Base-by-base conservation (phyloP, 2,329 filamentous ascomycete species). In the Davidsoniella australis region DNA sequence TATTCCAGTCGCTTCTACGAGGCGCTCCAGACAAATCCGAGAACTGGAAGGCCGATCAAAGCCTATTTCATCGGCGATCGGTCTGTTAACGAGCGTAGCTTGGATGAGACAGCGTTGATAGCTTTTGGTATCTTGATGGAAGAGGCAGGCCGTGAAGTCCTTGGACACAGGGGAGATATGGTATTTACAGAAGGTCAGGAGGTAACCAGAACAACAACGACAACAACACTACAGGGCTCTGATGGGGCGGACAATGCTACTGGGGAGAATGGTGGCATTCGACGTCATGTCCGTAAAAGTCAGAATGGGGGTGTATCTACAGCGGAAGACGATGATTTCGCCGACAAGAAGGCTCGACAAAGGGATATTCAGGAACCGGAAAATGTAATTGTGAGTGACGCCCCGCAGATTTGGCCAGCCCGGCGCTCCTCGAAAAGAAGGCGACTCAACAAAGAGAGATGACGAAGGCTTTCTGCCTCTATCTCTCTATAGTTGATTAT, bases 51-150 rank as follows among this genome's bases (percentile, higher is more conserved):
- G 17, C 40, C 16, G 54, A 53, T 43, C 47, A 55, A 48, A 38
- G 16, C 43, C 24, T 47, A 49, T 14, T 45, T 51, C 24, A 53
- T 56, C n/a, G 56, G 54, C 29, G 50, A 55, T 6, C 55, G 59
- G 26, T 61, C 60, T 47, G 57, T 71, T 37, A 68, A 75, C 53
- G 70, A 75, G 59, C 61, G 70, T 55, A 83, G 76, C 61, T 76
- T 89, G 73, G 82, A 89, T 58, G 84, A 85, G 65, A 85, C 82
- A 12, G 83, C 83, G 3, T 67, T 89, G 51, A 65, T 89, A 48
- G 82, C 83, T 1, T 69, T 89, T 57, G 82, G 83, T 1, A 76
- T 89, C 45, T 62, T 89, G 50, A 65, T 88, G 40, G 83, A 89
- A 63, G 84, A 89, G 62, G 73, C 75, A 2, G 70, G 73, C 14